Evolutionary conservation across 257 asterid genomes (phyloP).

Genomic region (Scutellaria baicalensis): DNA sequence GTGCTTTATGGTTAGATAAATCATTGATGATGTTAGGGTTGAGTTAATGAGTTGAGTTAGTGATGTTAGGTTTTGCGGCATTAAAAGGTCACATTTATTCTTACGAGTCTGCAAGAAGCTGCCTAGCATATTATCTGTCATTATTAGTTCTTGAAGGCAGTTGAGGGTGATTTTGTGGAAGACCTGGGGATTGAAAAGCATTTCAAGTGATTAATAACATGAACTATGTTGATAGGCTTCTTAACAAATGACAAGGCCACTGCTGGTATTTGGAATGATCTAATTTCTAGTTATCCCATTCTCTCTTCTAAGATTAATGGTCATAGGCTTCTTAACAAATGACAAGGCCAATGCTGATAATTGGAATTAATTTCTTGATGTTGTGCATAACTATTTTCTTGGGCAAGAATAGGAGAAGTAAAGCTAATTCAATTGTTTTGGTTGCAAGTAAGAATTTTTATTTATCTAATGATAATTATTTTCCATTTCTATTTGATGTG

Average conservation of each 20-base stretch:
- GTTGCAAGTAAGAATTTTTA: neutral
- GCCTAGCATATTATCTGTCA: neutral
- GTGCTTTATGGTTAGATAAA: neutral
- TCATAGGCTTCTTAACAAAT: neutral
- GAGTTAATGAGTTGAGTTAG: neutral
- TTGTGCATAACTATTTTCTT: neutral
- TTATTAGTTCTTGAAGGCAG: neutral
- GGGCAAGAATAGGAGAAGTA: neutral
- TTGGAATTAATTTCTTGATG: neutral
- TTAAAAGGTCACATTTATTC: neutral
- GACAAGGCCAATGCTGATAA: neutral
- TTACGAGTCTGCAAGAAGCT: neutral
- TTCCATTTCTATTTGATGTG: constrained; percentile 8
- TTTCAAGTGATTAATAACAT: neutral
- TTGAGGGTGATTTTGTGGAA: neutral
- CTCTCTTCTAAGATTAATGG: neutral
- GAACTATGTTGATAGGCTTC: neutral
- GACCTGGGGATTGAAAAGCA: neutral
- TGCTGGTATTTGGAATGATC: neutral
- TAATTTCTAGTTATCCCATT: neutral
- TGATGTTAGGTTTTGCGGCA: neutral
- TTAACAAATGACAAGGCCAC: neutral
- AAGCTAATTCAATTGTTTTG: neutral
- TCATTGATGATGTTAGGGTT: neutral
- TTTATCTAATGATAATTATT: neutral